These are phyloP conservation scores for Euphorbia tirucalli DNA, from an alignment of 345 rosid species.

Conservation along the genomic window DNA sequence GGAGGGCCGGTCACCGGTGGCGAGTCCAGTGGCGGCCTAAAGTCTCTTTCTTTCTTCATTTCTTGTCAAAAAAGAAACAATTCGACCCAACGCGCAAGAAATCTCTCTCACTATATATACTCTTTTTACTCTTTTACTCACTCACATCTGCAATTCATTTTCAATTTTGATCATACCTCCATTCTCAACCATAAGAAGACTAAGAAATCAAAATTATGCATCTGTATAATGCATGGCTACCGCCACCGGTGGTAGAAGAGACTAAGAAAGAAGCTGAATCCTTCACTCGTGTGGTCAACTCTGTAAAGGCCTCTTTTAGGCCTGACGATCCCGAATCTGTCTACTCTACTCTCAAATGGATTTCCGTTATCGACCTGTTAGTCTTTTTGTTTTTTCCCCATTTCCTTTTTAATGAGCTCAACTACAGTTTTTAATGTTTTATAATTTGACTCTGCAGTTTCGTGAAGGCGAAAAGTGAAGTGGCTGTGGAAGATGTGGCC, in stretches of 20 bases:
- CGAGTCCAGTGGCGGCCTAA: neutral
- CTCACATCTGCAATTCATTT: neutral
- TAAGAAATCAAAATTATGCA: conserved; percentile 44
- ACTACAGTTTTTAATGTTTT: neutral
- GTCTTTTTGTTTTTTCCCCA: conserved; percentile 1
- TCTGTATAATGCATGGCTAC: conserved; percentile 93
- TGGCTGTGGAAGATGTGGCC: conserved; percentile 68
- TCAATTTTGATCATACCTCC: neutral
- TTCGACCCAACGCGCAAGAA: neutral
- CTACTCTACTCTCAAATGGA: conserved; percentile 84
- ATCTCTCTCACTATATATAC: neutral
- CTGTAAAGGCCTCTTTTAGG: conserved; percentile 57
- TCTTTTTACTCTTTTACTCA: neutral
- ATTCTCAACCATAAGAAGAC: neutral
- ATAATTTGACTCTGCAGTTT: conserved; percentile 46
- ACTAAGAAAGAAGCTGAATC: conserved; percentile 77
- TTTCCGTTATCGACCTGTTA: conserved; percentile 90
- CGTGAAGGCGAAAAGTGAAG: conserved; percentile 87
- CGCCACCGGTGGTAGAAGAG: conserved; percentile 88
- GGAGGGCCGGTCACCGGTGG: neutral
- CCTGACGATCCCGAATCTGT: conserved; percentile 91
- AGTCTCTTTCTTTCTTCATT: neutral
- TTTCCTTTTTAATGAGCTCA: neutral
- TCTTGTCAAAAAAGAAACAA: neutral
- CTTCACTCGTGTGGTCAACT: conserved; percentile 60